Evolutionary conservation across 306 rosid genomes (phyloP), one percentile per base, ranked within the genome.

Genomic region (Hippophae tibetana): DNA sequence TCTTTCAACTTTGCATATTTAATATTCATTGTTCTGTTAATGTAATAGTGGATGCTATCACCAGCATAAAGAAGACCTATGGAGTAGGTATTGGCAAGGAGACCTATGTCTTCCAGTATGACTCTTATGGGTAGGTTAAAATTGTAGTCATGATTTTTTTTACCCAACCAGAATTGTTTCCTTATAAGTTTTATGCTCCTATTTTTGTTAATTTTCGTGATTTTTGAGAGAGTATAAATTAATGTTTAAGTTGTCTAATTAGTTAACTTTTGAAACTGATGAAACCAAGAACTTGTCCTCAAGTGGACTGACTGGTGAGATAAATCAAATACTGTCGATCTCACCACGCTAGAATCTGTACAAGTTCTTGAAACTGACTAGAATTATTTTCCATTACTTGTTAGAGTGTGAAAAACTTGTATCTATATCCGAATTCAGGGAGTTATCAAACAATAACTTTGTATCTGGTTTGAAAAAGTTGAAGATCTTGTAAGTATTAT

Each of bases 251-350:
- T 57, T 10, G 9, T 69, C 47, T 25, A 8, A 49, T 57, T 42
- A 51, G 43, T 1, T 48, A 65, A 54, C 9, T 41, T 64, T 9
- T 9, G 40, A 11, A 44, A 46, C 46, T 43, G 56, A 61, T 75
- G 70, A 7, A 54, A 65, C 25, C 62, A 86, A 87, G 81, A 42
- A 57, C 55, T 69, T 83, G 52, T 72, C 83, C 48, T 78, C 87
- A 7, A 74, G 84, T 70, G 78, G 75, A 51, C 47, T 86, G n/a
- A 54, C 61, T 0, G 87, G 89, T 43, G 72, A 44, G 41, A 72
- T 86, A 56, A 3, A 67, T 42, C 63, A 38, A 56, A 64, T 0
- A 76, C 83, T 9, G 71, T 69, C 10, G 63, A 55, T 51, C 85
- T 86, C 60, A 41, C 47, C 8, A 56, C 61, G 72, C 42, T 86